phyloP scores from a whole-genome alignment of 768 basidiomycete genomes.

The Lactifluus rugatus region DNA sequence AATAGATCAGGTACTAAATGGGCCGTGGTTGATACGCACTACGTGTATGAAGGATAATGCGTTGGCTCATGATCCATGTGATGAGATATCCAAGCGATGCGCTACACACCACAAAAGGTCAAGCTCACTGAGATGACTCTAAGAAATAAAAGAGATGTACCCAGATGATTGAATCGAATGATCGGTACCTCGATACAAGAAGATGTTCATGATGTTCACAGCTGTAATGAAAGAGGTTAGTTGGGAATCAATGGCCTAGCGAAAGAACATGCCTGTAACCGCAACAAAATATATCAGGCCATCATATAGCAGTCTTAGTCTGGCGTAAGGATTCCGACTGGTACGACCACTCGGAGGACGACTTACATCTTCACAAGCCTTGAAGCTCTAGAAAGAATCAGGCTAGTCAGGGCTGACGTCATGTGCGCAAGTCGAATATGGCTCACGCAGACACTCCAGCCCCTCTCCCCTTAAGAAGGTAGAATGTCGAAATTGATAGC shows the following conservation, averaged over 20 bases:
- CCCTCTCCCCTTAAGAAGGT: slow-evolving; percentile 39
- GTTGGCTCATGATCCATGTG: slow-evolving; percentile 31
- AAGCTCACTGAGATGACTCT: not conserved
- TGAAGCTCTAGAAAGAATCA: slow-evolving; percentile 17
- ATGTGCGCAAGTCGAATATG: not conserved
- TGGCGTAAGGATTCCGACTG: not conserved
- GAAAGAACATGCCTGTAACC: slow-evolving; percentile 32
- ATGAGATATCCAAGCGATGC: slow-evolving; percentile 27
- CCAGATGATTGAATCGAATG: slow-evolving; percentile 20
- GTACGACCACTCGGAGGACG: not conserved
- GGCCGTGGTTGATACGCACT: slow-evolving; percentile 19
- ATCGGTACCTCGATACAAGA: slow-evolving; percentile 22
- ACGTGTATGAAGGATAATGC: slow-evolving; percentile 28
- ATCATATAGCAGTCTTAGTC: slow-evolving; percentile 55
- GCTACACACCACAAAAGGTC: slow-evolving; percentile 13
- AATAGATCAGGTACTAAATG: too few species aligned
- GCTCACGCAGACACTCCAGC: slow-evolving; percentile 25
- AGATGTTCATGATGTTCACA: slow-evolving; percentile 23
- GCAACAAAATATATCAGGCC: slow-evolving; percentile 54
- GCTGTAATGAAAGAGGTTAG: slow-evolving; percentile 10
- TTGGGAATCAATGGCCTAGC: not conserved
- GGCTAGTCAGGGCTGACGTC: not conserved
- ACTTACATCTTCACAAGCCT: slow-evolving; percentile 24
- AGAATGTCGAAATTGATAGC: slow-evolving; percentile 40
- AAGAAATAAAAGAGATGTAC: not conserved